These are phyloP conservation scores for Calonectria pauciramosa DNA, from an alignment of 2,329 filamentous ascomycete species.

Conservation along the genomic window DNA sequence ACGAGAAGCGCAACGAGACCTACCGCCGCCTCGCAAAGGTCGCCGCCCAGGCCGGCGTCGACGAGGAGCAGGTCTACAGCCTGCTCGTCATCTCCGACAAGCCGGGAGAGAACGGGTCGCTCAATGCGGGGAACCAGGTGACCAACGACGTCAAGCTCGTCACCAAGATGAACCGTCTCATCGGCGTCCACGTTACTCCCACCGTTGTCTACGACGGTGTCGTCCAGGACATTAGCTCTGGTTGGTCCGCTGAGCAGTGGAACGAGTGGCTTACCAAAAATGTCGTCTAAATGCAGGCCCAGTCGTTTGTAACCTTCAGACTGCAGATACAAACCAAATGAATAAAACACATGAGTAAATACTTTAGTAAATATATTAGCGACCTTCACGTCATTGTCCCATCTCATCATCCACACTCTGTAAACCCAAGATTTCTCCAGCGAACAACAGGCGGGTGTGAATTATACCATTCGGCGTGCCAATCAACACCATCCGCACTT, in stretches of 20 bases:
- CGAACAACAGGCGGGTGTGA: not conserved
- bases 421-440: not conserved
- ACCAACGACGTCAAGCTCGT: slow-evolving; percentile 89
- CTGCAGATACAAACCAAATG: not conserved
- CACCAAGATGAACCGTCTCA: slow-evolving; percentile 83
- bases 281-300: slow-evolving; percentile 51
- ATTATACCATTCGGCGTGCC: not conserved
- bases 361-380: not conserved
- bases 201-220: slow-evolving; percentile 92
- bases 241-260: slow-evolving; percentile 87
- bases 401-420: not conserved
- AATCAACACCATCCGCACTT: not conserved
- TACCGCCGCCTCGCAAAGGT: slow-evolving; percentile 84
- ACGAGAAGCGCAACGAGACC: slow-evolving; percentile 86
- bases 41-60: slow-evolving; percentile 76
- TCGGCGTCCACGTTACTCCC: slow-evolving; percentile 90
- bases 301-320: not conserved
- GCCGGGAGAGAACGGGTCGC: slow-evolving; percentile 73
- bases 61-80: slow-evolving; percentile 77
- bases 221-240: slow-evolving; percentile 83
- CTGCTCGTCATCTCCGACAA: slow-evolving; percentile 79
- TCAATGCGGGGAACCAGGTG: slow-evolving; percentile 86
- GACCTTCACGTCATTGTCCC: not conserved
- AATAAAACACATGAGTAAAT: not conserved
- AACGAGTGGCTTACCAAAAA: slow-evolving; percentile 81